A percentile compares a stretch with the other conserved stretches of the same genome.
phyloP scores from a whole-genome alignment of 75 land plant species.

The Sequoia sempervirens region DNA sequence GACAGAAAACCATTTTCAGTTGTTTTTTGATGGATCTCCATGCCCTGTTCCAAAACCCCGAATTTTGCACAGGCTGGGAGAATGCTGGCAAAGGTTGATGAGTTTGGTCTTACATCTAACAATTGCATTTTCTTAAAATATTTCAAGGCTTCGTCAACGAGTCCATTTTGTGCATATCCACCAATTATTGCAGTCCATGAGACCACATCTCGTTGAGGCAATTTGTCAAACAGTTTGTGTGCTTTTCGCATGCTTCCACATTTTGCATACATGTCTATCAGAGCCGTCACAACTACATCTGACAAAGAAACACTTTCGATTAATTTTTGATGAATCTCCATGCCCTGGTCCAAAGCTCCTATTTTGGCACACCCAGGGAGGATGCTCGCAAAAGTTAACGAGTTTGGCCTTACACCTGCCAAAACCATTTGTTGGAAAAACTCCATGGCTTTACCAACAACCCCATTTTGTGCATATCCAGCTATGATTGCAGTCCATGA shows the following conservation, averaged over 20 bases:
- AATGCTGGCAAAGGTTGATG: neutral
- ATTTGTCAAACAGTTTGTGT: neutral
- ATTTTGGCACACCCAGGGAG: neutral
- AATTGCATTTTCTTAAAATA: neutral
- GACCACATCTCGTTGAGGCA: neutral
- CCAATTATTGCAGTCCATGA: neutral
- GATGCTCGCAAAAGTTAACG: neutral
- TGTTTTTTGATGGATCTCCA: neutral
- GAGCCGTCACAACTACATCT: constrained; percentile 1
- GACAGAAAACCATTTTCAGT: neutral
- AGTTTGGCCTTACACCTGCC: neutral
- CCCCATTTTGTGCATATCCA: constrained; percentile 15
- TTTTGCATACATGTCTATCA: neutral
- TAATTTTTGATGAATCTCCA: neutral
- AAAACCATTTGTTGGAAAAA: constrained; percentile 20
- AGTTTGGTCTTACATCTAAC: neutral
- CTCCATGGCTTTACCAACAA: constrained; percentile 20
- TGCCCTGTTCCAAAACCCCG: neutral
- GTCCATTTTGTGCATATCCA: neutral
- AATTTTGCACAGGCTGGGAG: neutral
- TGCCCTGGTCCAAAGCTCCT: neutral
- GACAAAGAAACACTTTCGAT: neutral
- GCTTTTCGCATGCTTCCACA: neutral
- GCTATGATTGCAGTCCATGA: constrained; percentile 7
- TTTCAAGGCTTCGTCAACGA: neutral